Base-by-base conservation (phyloP, 129 eudicot genomes). In the Chrysanthemum seticuspe region DNA sequence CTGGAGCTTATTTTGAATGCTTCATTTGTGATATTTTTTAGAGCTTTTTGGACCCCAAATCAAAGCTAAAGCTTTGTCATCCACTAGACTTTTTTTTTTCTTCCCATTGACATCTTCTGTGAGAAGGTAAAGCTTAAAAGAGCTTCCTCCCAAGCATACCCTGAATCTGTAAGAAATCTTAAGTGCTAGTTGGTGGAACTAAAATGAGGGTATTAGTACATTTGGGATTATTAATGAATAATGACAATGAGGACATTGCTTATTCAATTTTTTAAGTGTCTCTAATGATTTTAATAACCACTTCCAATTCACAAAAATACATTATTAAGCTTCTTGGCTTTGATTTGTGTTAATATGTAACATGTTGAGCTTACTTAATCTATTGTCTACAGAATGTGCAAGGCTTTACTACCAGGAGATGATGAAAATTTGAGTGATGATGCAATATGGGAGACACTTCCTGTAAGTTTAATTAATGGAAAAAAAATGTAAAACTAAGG, bases 391-490 rank as follows among this genome's bases (percentile, higher is more conserved):
- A 92, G 98, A 75, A 92, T 89, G 96, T 89, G 96, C 80, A 87
- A 88, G 82, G 90, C 98, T 65, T 72, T 92, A 34, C 78, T 92
- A 74, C 96, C 98, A 53, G 90, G 89, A 66, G 91, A 92, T 62
- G 96, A 92, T 3, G 95, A 89, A 71, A 73, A 77, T 72, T 67
- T 89, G 79, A 87, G 84, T 76, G 98, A 92, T 77, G 92, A 90
- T 74, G 92, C 95, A 67, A 89, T 92, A 76, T 87, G 96, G 91
- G 94, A 92, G 79, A 88, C 98, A 70, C 96, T 92, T 85, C 96
- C 98, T 62, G 98, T 92, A 84, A 89, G 98, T 82, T 64, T 36
- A 31, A 15, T 10, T 15, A 5, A 15, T 40, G 47, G 6, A 40
- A 40, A 23, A 23, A 40, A 40, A 40, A 40, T 40, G 47, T 40